These are phyloP conservation scores for Durusdinium trenchii DNA, from an alignment of 73 alveolate genomes.

Conservation along the genomic window DNA sequence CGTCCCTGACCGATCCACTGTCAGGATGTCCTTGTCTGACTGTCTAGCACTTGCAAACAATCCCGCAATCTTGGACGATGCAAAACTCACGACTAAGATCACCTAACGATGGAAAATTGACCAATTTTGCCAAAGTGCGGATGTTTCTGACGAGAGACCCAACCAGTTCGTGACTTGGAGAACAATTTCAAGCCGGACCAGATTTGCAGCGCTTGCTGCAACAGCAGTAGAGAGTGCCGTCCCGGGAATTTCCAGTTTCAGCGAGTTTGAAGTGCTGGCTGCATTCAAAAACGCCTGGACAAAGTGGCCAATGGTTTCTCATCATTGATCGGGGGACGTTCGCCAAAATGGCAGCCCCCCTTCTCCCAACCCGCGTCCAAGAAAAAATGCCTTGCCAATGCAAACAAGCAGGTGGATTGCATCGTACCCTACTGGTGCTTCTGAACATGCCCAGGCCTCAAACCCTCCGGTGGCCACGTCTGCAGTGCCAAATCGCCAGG, in stretches of 20 bases:
- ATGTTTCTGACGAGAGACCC: background rate
- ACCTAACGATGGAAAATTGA: background rate
- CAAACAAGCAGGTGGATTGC: too few species aligned
- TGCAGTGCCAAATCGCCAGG: conserved; percentile 1
- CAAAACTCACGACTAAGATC: too few species aligned
- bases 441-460: too few species aligned
- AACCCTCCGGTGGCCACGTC: background rate
- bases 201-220: background rate
- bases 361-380: background rate
- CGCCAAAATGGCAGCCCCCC: background rate
- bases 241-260: conserved; percentile 17
- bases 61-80: background rate
- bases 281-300: background rate
- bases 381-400: background rate
- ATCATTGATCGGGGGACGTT: background rate
- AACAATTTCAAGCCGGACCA: conserved; percentile 13
- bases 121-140: background rate
- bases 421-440: too few species aligned
- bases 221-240: background rate
- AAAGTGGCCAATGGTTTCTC: background rate
- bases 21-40: background rate
- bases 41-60: background rate
- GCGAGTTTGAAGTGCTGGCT: background rate
- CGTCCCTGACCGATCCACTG: background rate
- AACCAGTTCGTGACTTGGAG: conserved; percentile 50